Evolutionary conservation across 2,329 filamentous ascomycete species (phyloP).

Genomic region (Intubia oerlemansii): DNA sequence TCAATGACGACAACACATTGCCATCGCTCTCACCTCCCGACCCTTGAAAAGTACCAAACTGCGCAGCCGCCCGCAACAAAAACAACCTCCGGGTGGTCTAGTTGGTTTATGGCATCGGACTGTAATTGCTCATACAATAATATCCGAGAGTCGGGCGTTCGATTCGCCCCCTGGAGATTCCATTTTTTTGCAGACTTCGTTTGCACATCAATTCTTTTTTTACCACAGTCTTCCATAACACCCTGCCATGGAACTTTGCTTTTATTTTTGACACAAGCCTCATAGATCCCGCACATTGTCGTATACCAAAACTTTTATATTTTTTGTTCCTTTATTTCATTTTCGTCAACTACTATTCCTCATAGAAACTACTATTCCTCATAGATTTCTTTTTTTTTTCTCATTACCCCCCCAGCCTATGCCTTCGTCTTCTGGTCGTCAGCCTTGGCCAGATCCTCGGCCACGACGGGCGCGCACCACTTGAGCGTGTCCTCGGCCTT

Average conservation of each 20-base stretch:
- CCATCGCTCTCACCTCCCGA: no score
- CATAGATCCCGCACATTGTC: no score
- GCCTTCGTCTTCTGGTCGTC: conserved; percentile 1
- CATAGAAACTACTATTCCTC: neutral
- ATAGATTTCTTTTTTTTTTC: conserved; percentile 1
- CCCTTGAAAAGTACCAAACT: no score
- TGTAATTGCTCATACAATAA: conserved; percentile 5
- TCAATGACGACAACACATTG: no score
- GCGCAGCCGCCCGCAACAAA: neutral
- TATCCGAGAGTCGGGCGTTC: conserved; percentile 7
- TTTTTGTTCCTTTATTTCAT: neutral
- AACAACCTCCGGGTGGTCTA: conserved; percentile 7
- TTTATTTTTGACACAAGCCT: no score
- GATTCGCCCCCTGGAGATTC: conserved; percentile 7
- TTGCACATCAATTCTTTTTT: no score
- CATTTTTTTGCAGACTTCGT: no score
- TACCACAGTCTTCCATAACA: no score
- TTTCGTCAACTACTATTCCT: neutral
- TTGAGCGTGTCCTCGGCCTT: conserved; percentile 56
- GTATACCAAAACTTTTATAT: no score
- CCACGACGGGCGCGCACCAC: conserved; percentile 37
- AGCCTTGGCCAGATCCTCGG: conserved; percentile 21
- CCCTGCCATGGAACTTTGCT: no score
- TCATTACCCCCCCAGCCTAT: neutral
- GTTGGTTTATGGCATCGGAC: conserved; percentile 7